Percentiles rank a stretch among this genome's conserved stretches.
Conservation (phyloP, 2,329 filamentous ascomycete genomes). For the Albifimbria verrucaria region DNA sequence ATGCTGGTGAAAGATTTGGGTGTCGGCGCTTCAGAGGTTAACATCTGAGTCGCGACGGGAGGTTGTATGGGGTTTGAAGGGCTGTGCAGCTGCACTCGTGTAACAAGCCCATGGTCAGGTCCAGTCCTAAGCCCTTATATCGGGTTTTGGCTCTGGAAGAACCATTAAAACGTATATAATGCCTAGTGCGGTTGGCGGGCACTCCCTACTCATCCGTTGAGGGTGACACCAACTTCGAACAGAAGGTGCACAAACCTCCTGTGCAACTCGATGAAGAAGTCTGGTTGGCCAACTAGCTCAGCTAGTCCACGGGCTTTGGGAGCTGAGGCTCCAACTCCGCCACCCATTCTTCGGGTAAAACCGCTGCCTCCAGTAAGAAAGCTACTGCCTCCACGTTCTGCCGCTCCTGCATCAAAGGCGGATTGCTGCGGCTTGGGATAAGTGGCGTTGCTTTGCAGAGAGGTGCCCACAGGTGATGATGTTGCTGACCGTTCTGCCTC, state of each 20-base stretch:
- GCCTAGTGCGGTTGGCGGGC: too few species aligned
- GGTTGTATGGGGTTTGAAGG: too few species aligned
- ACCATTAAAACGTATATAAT: too few species aligned
- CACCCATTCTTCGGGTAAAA: conserved; percentile 56
- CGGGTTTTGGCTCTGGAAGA: too few species aligned
- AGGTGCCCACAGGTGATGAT: conserved; percentile 35
- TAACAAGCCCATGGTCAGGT: background rate
- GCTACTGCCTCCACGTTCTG: conserved; percentile 46
- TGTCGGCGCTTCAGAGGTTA: too few species aligned
- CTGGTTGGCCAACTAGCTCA: conserved; percentile 62
- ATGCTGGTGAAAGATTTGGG: conserved; percentile 14
- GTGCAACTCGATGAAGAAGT: conserved; percentile 67
- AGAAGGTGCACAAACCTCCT: conserved; percentile 60
- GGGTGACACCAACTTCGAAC: conserved; percentile 53
- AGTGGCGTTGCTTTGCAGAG: conserved; percentile 33
- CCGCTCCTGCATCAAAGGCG: conserved; percentile 26
- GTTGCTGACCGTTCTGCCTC: conserved; percentile 57
- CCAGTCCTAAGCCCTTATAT: background rate
- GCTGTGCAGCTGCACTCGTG: too few species aligned
- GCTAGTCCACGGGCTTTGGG: conserved; percentile 59
- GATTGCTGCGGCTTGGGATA: conserved; percentile 22
- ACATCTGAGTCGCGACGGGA: too few species aligned
- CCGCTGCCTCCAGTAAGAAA: conserved; percentile 55
- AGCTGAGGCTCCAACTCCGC: conserved; percentile 52
- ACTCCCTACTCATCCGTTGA: conserved; percentile 41